A percentile compares a stretch with the other conserved stretches of the same genome.
phyloP scores from a whole-genome alignment of 805 yeast species.

The Kuraishia hungarica region DNA sequence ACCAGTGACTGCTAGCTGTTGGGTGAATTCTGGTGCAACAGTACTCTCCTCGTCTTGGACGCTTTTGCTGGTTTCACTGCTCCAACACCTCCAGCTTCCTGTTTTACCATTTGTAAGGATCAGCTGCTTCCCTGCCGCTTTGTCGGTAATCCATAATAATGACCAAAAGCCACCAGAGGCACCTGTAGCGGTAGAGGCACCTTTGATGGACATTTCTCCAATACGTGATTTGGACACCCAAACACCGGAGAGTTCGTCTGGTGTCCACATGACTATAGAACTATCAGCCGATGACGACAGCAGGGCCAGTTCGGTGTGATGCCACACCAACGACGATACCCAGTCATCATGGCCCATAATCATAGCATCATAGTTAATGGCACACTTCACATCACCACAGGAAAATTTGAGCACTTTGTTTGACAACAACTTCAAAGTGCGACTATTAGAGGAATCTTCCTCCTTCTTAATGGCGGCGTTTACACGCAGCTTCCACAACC shows the following conservation, averaged over 20 bases:
- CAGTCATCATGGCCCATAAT: conserved; percentile 98
- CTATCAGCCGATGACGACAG: conserved; percentile 90
- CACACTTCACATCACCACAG: conserved; percentile 30
- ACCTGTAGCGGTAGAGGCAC: conserved; percentile 98
- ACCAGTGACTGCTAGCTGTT: conserved; percentile 62
- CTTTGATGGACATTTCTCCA: conserved; percentile 91
- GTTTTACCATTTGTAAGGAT: conserved; percentile 83
- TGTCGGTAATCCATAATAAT: conserved; percentile 55
- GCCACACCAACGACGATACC: conserved; percentile 85
- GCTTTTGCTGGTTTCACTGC: conserved; percentile 9
- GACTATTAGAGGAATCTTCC: conserved; percentile 44
- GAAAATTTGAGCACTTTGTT: conserved; percentile 66
- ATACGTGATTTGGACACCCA: conserved; percentile 79
- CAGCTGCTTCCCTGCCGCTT: conserved; percentile 27
- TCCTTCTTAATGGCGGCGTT: conserved; percentile 41
- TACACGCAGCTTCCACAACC: conserved; percentile 73
- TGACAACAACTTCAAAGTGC: conserved; percentile 45
- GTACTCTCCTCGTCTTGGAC: conserved; percentile 23
- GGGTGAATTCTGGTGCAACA: conserved; percentile 20
- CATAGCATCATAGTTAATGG: conserved; percentile 81
- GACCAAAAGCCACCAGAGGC: conserved; percentile 67
- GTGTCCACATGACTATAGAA: conserved; percentile 89
- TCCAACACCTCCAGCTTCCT: conserved; percentile 86
- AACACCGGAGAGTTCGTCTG: conserved; percentile 77
- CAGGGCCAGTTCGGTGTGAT: conserved; percentile 49